A percentile compares a stretch with the other conserved stretches of the same genome.
Conservation (phyloP, 139 green algal genomes). For the Raphidocelis subcapitata region DNA sequence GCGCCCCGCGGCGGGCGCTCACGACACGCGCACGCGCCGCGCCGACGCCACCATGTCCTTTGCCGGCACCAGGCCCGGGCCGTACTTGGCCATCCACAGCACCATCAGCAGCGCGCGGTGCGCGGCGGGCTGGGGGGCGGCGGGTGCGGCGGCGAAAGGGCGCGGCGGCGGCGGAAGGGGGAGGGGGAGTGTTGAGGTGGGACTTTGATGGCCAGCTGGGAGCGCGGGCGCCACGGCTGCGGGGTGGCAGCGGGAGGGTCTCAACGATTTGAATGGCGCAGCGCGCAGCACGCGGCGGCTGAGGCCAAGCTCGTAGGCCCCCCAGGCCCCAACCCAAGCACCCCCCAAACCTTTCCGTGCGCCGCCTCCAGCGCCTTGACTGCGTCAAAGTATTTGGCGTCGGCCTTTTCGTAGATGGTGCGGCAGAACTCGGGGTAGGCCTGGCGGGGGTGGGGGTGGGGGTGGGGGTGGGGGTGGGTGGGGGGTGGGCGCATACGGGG, state of each 20-base stretch:
- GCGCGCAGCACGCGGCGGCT: no score
- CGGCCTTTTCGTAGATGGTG: conserved; percentile 46
- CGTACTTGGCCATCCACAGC: conserved; percentile 70
- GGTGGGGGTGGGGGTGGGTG: no score
- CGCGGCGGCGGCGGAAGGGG: neutral
- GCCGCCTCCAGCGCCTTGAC: conserved; percentile 53
- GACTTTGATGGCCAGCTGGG: neutral
- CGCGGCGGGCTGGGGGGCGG: conserved; percentile 34
- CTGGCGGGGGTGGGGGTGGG: conserved; percentile 19
- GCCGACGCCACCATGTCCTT: conserved; percentile 62
- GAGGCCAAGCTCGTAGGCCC: no score
- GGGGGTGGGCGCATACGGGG: no score
- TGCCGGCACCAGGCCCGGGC: conserved; percentile 51
- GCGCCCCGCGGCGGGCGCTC: conserved; percentile 23
- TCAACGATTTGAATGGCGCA: neutral
- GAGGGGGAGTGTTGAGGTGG: no score
- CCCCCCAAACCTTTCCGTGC: conserved; percentile 57
- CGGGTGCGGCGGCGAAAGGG: neutral
- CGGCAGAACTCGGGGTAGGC: conserved; percentile 76
- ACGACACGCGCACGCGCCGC: conserved; percentile 64
- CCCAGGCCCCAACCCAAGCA: no score
- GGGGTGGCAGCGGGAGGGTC: neutral
- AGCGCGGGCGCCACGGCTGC: neutral
- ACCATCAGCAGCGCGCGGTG: conserved; percentile 61
- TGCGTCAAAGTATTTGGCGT: conserved; percentile 39